Evolutionary conservation across 495 filamentous ascomycete genomes (phyloP), one percentile per base, ranked within the genome.

Genomic region (Neurospora intermedia): DNA sequence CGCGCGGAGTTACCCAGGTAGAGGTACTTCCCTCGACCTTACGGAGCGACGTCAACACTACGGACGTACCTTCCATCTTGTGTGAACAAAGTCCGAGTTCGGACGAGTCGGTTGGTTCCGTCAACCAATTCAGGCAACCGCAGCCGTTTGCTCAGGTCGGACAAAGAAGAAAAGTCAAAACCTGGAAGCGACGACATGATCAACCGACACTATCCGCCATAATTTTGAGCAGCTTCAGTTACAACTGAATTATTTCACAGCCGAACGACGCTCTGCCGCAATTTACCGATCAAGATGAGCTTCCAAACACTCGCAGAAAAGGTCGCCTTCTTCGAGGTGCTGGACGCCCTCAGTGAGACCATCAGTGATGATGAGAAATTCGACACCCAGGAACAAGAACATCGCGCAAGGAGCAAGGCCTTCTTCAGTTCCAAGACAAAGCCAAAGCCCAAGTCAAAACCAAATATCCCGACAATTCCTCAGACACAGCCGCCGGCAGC

Each of bases 301-400:
- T 72, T 71, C 13, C 73, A 43, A 16, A 66, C 76, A 11, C 66
- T 80, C 13, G 27, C 70, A 10, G 79, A 80, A 43, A 81, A 81
- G 59, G 23, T 72, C 18, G 73, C 76, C 10, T 80, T 80, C 59
- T 81, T 81, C 35, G 70, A 75, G 9, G 59, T 69, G 18, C 45
- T 81, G n/a, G 76, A 80, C 43, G 74, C 75, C 1, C 74, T 81
- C 5, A 35, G 15, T 15, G 74, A 76, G 54, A n/a, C 66, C 38
- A 23, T 73, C 16, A 69, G 69, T 48, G 75, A 76, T 40, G 77
- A 80, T 35, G 76, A 80, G 20, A n/a, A 69, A 4, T n/a, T 80
- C 4, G 72, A 75, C 39, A 41, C 72, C 6, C 66, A 73, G 20
- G 80, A 82, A 23, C 62, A 74, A 59, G 43, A 72, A 38, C 75